Base-by-base conservation (phyloP, 1,284 basidiomycete genomes). In the Rhodotorula sp. region DNA sequence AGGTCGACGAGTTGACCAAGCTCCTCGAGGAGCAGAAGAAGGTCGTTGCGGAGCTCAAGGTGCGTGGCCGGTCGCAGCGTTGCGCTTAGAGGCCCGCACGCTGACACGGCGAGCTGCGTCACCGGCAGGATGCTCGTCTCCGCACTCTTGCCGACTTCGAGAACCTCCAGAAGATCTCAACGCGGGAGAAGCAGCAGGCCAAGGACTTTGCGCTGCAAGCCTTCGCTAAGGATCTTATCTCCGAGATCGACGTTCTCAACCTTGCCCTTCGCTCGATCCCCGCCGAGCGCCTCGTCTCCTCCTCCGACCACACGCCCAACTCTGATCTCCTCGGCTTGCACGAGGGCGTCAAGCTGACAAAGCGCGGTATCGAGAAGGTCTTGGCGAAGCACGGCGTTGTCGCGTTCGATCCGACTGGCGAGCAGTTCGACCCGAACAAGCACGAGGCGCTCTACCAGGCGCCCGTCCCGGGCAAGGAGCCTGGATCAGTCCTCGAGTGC, bases 371-470 rank as follows among this genome's bases (percentile, higher is more conserved):
- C 59, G 85, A 94, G 37, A 89, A 94, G 80, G 95, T 92, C 20
- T 86, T 99, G 54, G 90, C 88, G 82, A 89, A 91, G 80, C 92
- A 94, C 82, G 90, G 94, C 71, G 88, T 99, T 79, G 91, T 89
- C 72, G 87, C 89, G 4, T 95, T 94, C 77, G 91, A 96, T 79
- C 94, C 94, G 26, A 89, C 87, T 0, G 95, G 94, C 64, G 91
- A 96, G 80, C 85, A 84, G 77, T 99, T 99, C 78, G 93, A 99
- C 81, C 95, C 95, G 44, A 96, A 95, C 81, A 82, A 84, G 58
- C 95, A 98, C 80, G 95, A 99, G 82, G 95, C 96, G 11, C 84
- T 96, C 46, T 98, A 92, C 83, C 92, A 95, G 83, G 91, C 88
- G 28, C 94, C 94, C n/a, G 86, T 95, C 65, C 83, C 84, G 2